Evolutionary conservation across 108 stramenopile genomes (phyloP), one percentile per base, ranked within the genome.

Genomic region (Fistulifera pelliculosa): DNA sequence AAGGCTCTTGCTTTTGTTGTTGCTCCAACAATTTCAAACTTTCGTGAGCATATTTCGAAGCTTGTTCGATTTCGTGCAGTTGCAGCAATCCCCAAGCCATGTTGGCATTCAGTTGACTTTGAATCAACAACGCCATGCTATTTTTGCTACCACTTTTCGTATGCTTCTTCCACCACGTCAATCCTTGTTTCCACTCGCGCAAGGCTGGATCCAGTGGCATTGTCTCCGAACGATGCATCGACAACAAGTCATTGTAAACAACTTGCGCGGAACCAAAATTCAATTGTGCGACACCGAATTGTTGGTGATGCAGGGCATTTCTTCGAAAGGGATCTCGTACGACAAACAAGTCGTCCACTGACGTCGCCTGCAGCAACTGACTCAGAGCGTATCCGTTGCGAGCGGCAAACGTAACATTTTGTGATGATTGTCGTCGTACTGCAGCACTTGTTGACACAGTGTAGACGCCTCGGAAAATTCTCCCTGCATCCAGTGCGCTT

Each of bases 11-110:
- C 2, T 28, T 21, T 6, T 49, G 55, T 8, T 40, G 64, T 0
- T 66, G 55, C 35, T 83, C 85, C 50, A 75, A 77, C 42, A 80
- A 68, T 13, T 60, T 42, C 43, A 91, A 50, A 10, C 77, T 81
- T 21, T 70, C 68, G 41, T 67, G 64, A 25, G 90, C 79, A 56
- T 76, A 77, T 19, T 85, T 85, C 27, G 80, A 82, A 23, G 90
- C 81, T 49, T 68, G 61, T 22, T 65, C 63, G 39, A 86, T 47
- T 55, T 49, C 16, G 49, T 41, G 35, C 63, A 64, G 14, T 52
- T 54, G 38, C 65, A 61, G 38, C 56, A 62, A 48, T 70, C 39
- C 76, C 76, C 76, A 77, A 1, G 76, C 71, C 52, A 77, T 38
- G 55, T 77, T 64, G 49, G 61, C 41, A 22, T 69, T 54, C 18